Evolutionary conservation across 345 rosid genomes (phyloP), one percentile per base, ranked within the genome.

Genomic region (Salix viminalis): DNA sequence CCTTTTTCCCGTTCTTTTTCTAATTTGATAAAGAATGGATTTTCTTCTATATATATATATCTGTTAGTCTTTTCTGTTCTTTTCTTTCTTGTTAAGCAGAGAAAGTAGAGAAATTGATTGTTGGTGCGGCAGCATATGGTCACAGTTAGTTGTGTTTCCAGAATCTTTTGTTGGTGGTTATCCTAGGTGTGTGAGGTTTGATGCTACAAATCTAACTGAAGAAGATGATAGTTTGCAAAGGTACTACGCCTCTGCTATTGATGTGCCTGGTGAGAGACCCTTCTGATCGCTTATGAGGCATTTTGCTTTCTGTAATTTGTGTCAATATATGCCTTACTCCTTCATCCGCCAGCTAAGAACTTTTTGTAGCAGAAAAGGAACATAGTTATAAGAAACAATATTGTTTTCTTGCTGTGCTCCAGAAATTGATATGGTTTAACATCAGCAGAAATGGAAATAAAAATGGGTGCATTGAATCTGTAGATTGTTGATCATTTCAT

Each of bases 81-180:
- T 6, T 36, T 37, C 54, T 41, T 26, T 65, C 42, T 28, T 30
- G 23, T 32, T 42, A 6, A 52, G 36, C 77, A 81, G 84, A 81
- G 69, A 81, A 81, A 41, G 80, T 72, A 21, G 84, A 81, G 64
- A 46, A 72, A 52, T 39, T 81, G 65, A 37, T 77, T 62, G 75
- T 72, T 19, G 70, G 48, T 4, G 80, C 78, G 21, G 75, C 84
- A 61, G 78, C 74, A 3, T 71, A 73, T 61, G 78, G 15, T 76
- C 84, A 18, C 71, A 77, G 13, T 50, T 81, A 62, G 77, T 69
- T 14, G 80, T 81, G 48, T 81, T 81, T 62, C 84, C 84, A 36
- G 78, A 81, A 73, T 78, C 78, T 12, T 81, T 81, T 76, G 30
- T 77, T 3, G 84, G 84, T 48, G 84, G 80, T 28, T 73, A 73